phyloP scores from a whole-genome alignment of 768 basidiomycete genomes.

The Lentinula sp. region DNA sequence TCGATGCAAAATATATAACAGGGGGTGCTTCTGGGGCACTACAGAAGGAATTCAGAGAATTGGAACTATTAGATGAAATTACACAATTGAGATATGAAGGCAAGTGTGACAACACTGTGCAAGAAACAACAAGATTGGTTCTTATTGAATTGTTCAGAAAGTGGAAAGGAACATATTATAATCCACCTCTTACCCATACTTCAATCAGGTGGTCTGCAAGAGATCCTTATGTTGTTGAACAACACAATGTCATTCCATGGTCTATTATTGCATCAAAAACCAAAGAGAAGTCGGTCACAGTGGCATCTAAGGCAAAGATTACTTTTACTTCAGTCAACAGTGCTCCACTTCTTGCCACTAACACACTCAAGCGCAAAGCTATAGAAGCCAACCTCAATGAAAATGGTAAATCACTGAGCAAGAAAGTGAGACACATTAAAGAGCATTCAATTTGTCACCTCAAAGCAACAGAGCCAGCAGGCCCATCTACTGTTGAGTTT shows the following conservation, averaged over 20 bases:
- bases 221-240: background rate
- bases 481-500: too few species aligned
- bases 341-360: too few species aligned
- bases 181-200: background rate
- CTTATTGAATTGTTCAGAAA: background rate
- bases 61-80: conserved; percentile 21
- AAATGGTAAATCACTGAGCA: too few species aligned
- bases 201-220: background rate
- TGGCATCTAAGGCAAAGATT: background rate
- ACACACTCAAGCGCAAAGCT: too few species aligned
- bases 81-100: conserved; percentile 5
- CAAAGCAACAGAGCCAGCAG: too few species aligned
- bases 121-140: background rate
- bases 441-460: too few species aligned
- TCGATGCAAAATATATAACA: conserved; percentile 9
- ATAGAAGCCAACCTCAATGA: too few species aligned
- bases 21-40: conserved; percentile 8
- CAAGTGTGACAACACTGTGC: background rate
- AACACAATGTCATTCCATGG: background rate
- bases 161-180: background rate
- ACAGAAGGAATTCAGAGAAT: conserved; percentile 14
- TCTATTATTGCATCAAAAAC: background rate
- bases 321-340: too few species aligned
- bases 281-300: background rate
- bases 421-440: too few species aligned